Evolutionary conservation across 169 alveolate genomes (phyloP).

Genomic region (Cryptosporidium sp.): DNA sequence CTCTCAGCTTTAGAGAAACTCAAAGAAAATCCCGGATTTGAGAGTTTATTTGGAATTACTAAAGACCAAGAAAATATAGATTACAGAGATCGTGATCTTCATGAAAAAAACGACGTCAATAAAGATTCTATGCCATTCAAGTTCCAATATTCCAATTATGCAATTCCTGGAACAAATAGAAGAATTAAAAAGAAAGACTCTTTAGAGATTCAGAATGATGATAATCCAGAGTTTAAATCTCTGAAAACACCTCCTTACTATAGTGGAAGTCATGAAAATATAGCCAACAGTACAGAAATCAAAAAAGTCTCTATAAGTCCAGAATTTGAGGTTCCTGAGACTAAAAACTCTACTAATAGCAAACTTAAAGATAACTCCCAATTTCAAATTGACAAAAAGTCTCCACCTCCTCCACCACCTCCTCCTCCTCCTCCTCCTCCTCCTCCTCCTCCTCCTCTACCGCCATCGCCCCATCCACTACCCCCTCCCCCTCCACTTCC

Average conservation of each 20-base stretch:
- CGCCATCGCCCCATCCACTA: conserved; percentile 9
- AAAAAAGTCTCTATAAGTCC: too few relatives aligned
- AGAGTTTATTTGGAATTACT: conserved; percentile 27
- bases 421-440: conserved; percentile 13
- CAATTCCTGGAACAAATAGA: conserved; percentile 7
- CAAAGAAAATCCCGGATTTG: not conserved
- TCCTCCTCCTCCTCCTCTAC: conserved; percentile 22
- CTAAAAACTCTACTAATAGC: too few relatives aligned
- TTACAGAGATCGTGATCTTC: not conserved
- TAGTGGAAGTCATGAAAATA: too few relatives aligned
- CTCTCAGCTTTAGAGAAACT: conserved; percentile 1
- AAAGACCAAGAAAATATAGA: not conserved
- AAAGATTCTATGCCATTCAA: not conserved
- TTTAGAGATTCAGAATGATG: not conserved
- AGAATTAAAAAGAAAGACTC: not conserved
- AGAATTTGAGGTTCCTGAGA: too few relatives aligned
- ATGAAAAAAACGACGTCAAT: not conserved
- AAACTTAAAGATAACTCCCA: too few relatives aligned
- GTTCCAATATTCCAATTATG: conserved; percentile 16
- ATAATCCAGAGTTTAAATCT: not conserved
- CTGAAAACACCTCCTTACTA: not conserved
- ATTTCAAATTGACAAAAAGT: too few relatives aligned
- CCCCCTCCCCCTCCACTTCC: conserved; percentile 5
- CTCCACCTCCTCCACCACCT: not conserved
- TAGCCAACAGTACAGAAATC: too few relatives aligned